Evolutionary conservation across 805 yeast genomes (phyloP).

Genomic region (Diddensiella santjacobensis): DNA sequence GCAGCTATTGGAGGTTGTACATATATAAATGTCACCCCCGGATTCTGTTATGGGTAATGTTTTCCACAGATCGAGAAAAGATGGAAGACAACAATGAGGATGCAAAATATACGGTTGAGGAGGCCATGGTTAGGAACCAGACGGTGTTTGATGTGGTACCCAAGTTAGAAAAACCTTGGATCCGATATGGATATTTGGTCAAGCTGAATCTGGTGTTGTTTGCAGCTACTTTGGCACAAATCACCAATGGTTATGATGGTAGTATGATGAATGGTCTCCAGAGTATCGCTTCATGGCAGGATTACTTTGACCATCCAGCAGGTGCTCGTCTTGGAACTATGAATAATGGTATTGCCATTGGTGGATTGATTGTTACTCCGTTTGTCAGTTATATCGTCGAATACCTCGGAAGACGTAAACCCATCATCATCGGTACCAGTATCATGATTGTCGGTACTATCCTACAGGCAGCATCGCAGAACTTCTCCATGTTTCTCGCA

Average conservation of each 20-base stretch:
- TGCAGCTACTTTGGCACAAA: slow-evolving; percentile 12
- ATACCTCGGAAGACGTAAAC: slow-evolving; percentile 56
- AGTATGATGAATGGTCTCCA: slow-evolving; percentile 19
- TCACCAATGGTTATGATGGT: slow-evolving; percentile 19
- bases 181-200: slow-evolving; percentile 10
- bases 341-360: slow-evolving; percentile 35
- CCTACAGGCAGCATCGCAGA: slow-evolving; percentile 39
- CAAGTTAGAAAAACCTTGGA: slow-evolving; percentile 13
- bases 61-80: neutral
- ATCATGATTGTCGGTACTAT: slow-evolving; percentile 57
- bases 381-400: slow-evolving; percentile 58
- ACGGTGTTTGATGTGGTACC: slow-evolving; percentile 5
- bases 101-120: neutral
- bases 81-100: neutral
- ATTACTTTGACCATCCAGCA: slow-evolving; percentile 13
- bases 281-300: slow-evolving; percentile 24
- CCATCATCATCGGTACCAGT: slow-evolving; percentile 50
- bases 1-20: no score
- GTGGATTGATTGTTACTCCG: slow-evolving; percentile 68
- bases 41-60: neutral
- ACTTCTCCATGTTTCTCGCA: slow-evolving; percentile 61
- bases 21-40: neutral
- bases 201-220: slow-evolving; percentile 14
- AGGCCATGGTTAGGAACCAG: slow-evolving; percentile 1
- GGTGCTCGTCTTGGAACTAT: slow-evolving; percentile 16